These are phyloP conservation scores for Fermentozyma sake DNA, from an alignment of 1,139 yeast species.

Conservation along the genomic window DNA sequence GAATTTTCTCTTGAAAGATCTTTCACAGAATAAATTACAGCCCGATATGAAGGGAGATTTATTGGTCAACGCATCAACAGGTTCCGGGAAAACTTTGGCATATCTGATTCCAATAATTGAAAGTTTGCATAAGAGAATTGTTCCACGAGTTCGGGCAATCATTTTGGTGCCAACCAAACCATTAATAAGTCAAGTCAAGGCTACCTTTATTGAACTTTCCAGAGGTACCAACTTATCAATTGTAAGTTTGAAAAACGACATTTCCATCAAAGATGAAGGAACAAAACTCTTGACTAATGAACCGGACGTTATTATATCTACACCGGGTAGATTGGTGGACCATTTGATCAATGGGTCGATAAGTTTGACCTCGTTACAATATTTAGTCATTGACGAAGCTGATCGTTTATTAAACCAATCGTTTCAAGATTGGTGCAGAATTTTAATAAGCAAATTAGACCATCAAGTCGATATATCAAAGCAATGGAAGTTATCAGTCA, in stretches of 20 bases:
- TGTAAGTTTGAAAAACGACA: conserved; percentile 53
- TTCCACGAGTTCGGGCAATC: conserved; percentile 72
- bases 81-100: conserved; percentile 94
- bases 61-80: conserved; percentile 90
- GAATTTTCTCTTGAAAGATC: conserved; percentile 51
- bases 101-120: conserved; percentile 83
- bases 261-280: conserved; percentile 66
- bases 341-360: conserved; percentile 50
- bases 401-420: conserved; percentile 86
- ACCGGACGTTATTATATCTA: conserved; percentile 78
- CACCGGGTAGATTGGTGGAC: conserved; percentile 95
- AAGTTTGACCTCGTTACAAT: conserved; percentile 50
- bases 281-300: conserved; percentile 36
- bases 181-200: conserved; percentile 73
- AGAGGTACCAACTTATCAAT: conserved; percentile 65
- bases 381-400: conserved; percentile 89
- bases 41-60: conserved; percentile 70
- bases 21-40: conserved; percentile 38
- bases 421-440: conserved; percentile 88
- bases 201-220: conserved; percentile 55
- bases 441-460: conserved; percentile 52
- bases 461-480: conserved; percentile 14
- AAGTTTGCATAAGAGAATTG: conserved; percentile 54
- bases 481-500: conserved; percentile 27
- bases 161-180: conserved; percentile 89